These are phyloP conservation scores for Phylloporus rhodoxanthus DNA, from an alignment of 768 basidiomycete genomes.

Conservation along the genomic window DNA sequence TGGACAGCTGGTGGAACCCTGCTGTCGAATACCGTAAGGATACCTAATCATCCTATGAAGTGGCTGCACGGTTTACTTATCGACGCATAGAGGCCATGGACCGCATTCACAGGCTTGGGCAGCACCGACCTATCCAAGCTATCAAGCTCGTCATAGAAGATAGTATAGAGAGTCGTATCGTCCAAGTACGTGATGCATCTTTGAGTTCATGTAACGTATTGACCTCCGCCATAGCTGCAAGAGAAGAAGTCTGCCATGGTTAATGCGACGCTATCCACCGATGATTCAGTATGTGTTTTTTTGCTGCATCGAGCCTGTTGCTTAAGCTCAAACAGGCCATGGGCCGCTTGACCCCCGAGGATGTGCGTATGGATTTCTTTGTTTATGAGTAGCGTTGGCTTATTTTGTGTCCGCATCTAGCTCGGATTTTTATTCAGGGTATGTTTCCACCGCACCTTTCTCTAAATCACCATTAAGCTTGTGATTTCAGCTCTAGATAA, in stretches of 20 bases:
- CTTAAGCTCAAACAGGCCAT: constrained; percentile 55
- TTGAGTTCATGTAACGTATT: not conserved
- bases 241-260: constrained; percentile 98
- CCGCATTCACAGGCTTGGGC: constrained; percentile 94
- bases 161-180: constrained; percentile 91
- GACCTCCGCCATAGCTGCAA: constrained; percentile 52
- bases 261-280: constrained; percentile 76
- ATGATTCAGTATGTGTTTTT: constrained; percentile 57
- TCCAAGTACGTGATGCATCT: constrained; percentile 51
- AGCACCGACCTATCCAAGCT: constrained; percentile 86
- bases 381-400: constrained; percentile 3
- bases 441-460: constrained; percentile 11
- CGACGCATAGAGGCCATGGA: constrained; percentile 81
- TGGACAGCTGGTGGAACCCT: constrained; percentile 99
- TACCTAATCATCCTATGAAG: not conserved
- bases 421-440: constrained; percentile 45
- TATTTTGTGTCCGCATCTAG: constrained; percentile 18
- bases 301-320: constrained; percentile 1
- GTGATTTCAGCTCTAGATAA: constrained; percentile 16
- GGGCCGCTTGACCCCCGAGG: constrained; percentile 87
- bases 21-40: constrained; percentile 83
- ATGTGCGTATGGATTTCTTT: constrained; percentile 38
- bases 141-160: constrained; percentile 95
- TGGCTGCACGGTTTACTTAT: not conserved
- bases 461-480: not conserved